phyloP scores from a whole-genome alignment of 208 protist genomes.

The Acanthamoeba royreba region DNA sequence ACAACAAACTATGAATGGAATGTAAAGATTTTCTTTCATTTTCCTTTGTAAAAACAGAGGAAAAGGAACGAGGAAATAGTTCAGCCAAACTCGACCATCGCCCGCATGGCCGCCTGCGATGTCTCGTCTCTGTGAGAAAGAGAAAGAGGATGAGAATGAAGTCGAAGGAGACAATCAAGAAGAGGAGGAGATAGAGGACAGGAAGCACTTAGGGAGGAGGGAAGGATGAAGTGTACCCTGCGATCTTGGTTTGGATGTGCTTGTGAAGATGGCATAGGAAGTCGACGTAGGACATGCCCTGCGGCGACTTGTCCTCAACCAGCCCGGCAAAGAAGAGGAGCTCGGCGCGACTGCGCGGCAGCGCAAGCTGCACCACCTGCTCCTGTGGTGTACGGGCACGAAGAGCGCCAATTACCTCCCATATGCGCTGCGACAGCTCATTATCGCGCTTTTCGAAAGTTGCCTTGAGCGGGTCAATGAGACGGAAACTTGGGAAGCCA shows the following conservation, averaged over 20 bases:
- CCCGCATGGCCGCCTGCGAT: constrained; percentile 9
- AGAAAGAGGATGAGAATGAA: not conserved
- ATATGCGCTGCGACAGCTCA: not conserved
- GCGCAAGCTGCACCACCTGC: not conserved
- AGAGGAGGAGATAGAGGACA: not conserved
- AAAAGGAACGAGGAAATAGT: not conserved
- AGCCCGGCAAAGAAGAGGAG: not conserved
- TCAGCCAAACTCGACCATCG: constrained; percentile 31
- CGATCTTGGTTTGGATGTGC: constrained; percentile 52
- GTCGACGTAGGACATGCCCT: constrained; percentile 47
- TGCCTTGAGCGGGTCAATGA: not conserved
- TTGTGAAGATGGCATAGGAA: constrained; percentile 42
- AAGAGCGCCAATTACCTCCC: constrained; percentile 27
- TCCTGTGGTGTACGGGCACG: not conserved
- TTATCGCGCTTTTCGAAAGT: not conserved
- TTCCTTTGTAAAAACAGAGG: no score
- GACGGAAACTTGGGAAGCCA: not conserved
- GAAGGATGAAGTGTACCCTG: no score
- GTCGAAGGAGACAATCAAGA: not conserved
- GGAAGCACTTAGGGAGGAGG: no score
- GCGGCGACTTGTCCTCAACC: constrained; percentile 37
- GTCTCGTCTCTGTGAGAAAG: not conserved
- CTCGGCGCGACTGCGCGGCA: not conserved
- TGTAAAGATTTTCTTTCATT: no score
- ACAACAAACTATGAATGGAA: no score